Evolutionary conservation across 495 filamentous ascomycete genomes (phyloP).

Genomic region (Echria macrotheca): DNA sequence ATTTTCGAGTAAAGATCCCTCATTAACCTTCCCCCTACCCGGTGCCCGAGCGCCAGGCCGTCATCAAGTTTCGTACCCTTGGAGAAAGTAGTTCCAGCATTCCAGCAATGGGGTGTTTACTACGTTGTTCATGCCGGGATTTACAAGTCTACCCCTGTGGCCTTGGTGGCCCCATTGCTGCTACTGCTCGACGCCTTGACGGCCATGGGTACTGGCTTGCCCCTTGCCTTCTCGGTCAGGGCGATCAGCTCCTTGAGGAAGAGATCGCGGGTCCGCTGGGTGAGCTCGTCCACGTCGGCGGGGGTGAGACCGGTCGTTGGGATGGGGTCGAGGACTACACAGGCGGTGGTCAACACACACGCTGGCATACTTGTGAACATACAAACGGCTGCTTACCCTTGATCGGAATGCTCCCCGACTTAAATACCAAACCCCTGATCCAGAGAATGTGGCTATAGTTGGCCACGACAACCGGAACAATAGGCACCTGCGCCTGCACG

Average conservation of each 20-base stretch:
- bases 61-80: no score
- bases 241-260: slow-evolving; percentile 73
- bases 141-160: slow-evolving; percentile 17
- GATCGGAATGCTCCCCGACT: slow-evolving; percentile 67
- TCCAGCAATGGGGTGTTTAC: no score
- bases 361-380: no score
- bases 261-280: slow-evolving; percentile 60
- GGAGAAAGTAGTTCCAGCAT: no score
- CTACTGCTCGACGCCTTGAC: not conserved
- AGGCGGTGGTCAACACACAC: no score
- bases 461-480: slow-evolving; percentile 79
- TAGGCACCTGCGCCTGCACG: slow-evolving; percentile 85
- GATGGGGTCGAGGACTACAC: slow-evolving; percentile 86
- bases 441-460: slow-evolving; percentile 86
- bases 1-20: no score
- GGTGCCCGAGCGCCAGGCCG: no score
- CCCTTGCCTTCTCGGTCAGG: slow-evolving; percentile 47
- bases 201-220: slow-evolving; percentile 1
- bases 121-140: slow-evolving; percentile 22
- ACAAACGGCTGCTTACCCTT: slow-evolving; percentile 66
- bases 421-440: slow-evolving; percentile 62
- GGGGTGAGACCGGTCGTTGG: slow-evolving; percentile 68
- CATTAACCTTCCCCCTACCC: no score
- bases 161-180: slow-evolving; percentile 20
- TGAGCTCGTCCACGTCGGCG: slow-evolving; percentile 76